Percentiles rank a stretch among this genome's conserved stretches.
phyloP scores from a whole-genome alignment of 176 grass and related monocot genomes.

The Juncus effusus region DNA sequence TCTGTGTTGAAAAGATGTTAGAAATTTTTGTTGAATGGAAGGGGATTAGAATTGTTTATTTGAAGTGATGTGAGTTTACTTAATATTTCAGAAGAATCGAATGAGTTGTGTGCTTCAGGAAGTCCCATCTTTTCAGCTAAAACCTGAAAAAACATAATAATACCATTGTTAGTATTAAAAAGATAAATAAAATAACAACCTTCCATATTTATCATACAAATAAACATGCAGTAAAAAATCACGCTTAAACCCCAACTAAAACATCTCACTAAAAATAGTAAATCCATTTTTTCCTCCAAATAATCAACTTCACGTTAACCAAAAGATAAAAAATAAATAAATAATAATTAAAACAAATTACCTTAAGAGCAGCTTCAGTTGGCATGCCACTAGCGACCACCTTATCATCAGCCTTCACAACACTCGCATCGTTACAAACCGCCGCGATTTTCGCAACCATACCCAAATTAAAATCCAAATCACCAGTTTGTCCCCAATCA shows the following conservation, averaged over 20 bases:
- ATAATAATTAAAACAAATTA: conserved; percentile 26
- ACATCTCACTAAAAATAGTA: too few relatives aligned
- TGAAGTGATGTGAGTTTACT: conserved; percentile 28
- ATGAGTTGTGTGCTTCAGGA: conserved; percentile 43
- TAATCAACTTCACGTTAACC: too few relatives aligned
- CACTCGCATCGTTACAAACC: conserved; percentile 75
- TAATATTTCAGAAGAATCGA: conserved; percentile 53
- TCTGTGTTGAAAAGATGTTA: conserved; percentile 36
- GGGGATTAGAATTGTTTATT: too few relatives aligned
- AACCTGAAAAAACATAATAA: conserved; percentile 47
- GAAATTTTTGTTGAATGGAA: neutral
- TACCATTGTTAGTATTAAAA: neutral
- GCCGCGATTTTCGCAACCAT: conserved; percentile 81
- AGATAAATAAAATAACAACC: too few relatives aligned
- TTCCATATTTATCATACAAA: too few relatives aligned
- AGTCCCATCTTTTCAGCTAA: conserved; percentile 95
- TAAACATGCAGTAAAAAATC: too few relatives aligned
- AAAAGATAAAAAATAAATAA: neutral
- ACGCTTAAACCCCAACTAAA: too few relatives aligned
- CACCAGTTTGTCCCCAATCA: conserved; percentile 46
- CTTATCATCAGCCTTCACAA: conserved; percentile 55
- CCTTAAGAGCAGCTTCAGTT: conserved; percentile 88
- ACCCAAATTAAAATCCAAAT: conserved; percentile 70
- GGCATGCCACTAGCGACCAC: conserved; percentile 82
- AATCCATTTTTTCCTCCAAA: neutral